Evolutionary conservation across 2,329 filamentous ascomycete genomes (phyloP).

Genomic region (Trichoderma koningii): DNA sequence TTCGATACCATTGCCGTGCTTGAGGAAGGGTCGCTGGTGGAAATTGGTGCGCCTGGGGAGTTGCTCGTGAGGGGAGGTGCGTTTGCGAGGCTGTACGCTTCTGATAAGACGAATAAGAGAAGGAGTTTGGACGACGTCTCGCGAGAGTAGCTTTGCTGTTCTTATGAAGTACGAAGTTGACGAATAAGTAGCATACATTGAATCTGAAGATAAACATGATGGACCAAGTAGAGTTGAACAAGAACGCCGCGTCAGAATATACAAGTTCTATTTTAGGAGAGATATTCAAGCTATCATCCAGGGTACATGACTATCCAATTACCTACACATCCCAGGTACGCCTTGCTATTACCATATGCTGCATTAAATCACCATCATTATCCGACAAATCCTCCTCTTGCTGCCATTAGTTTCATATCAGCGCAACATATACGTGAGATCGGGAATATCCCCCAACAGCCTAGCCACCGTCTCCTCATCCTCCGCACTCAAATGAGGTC

Average conservation of each 20-base stretch:
- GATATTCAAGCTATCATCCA: not conserved
- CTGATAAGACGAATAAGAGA: conserved; percentile 32
- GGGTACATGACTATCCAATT: conserved; percentile 10
- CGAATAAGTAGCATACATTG: not conserved
- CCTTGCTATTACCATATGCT: conserved; percentile 17
- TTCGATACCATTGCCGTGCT: conserved; percentile 41
- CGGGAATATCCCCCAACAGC: conserved; percentile 45
- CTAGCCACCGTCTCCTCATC: conserved; percentile 40
- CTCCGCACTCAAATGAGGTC: conserved; percentile 26
- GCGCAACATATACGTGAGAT: conserved; percentile 51
- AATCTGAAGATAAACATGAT: not conserved
- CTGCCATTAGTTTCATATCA: conserved; percentile 30
- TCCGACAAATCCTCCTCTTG: not conserved
- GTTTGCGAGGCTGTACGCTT: conserved; percentile 34
- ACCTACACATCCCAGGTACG: conserved; percentile 5
- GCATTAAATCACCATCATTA: not conserved
- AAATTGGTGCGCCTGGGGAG: conserved; percentile 36
- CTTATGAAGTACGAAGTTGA: not conserved
- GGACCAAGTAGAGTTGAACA: not conserved
- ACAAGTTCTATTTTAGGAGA: not conserved
- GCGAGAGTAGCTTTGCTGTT: not conserved
- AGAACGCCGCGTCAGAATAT: not conserved
- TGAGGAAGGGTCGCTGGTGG: conserved; percentile 36
- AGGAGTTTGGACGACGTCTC: conserved; percentile 9
- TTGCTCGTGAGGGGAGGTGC: conserved; percentile 32